Conservation (phyloP, 2,329 filamentous ascomycete genomes). For the Aspergillus quadricinctus region DNA sequence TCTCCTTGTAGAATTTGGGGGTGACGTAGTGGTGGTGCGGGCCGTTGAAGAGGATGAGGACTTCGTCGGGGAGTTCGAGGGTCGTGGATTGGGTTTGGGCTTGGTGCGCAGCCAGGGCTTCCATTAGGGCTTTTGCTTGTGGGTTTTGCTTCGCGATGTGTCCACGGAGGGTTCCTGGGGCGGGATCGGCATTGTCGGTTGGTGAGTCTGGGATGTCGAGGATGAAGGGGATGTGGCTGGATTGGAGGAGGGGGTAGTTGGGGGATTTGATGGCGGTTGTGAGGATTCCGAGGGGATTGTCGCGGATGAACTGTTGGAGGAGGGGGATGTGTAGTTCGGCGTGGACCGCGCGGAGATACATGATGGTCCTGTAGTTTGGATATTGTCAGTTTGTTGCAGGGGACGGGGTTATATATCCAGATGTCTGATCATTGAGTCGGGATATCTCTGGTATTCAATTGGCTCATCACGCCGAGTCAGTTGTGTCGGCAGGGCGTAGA, state of each 20-base stretch:
- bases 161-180: conserved; percentile 46
- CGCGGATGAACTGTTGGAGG: conserved; percentile 54
- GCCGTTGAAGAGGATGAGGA: conserved; percentile 60
- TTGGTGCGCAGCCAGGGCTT: conserved; percentile 32
- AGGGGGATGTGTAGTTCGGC: conserved; percentile 48
- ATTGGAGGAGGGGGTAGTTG: conserved; percentile 50
- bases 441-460: too few species aligned
- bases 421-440: too few species aligned
- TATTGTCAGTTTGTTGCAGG: not conserved
- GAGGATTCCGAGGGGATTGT: conserved; percentile 59
- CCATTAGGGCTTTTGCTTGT: conserved; percentile 58
- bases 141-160: conserved; percentile 62
- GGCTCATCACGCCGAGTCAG: too few species aligned
- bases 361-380: conserved; percentile 25
- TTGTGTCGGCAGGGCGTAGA: too few species aligned
- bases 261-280: conserved; percentile 57
- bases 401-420: not conserved
- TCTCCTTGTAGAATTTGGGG: conserved; percentile 63
- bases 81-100: conserved; percentile 21
- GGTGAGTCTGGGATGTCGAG: conserved; percentile 42
- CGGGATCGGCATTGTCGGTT: conserved; percentile 23
- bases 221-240: conserved; percentile 58
- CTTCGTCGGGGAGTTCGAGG: conserved; percentile 45
- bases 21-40: conserved; percentile 61
- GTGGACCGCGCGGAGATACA: conserved; percentile 57